Percentiles rank a stretch among this genome's conserved stretches.
These are phyloP conservation scores for Fusarium dlaminii DNA, from an alignment of 2,329 filamentous ascomycete genomes.

Conservation along the genomic window DNA sequence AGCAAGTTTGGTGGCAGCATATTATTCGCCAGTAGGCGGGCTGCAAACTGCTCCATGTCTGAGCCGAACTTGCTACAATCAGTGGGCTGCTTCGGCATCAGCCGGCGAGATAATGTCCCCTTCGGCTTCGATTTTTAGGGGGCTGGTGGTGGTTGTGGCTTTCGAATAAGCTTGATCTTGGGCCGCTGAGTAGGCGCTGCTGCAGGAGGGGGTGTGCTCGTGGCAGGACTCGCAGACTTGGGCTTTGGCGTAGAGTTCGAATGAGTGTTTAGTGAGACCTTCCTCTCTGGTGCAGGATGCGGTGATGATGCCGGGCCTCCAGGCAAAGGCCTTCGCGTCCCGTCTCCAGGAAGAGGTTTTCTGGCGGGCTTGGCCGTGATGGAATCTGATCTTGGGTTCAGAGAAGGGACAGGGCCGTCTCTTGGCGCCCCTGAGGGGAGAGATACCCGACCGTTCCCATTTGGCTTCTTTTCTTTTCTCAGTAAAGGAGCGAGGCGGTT, in stretches of 20 bases:
- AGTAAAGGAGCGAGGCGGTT: conserved; percentile 49
- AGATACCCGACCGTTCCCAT: conserved; percentile 43
- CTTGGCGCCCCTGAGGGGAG: conserved; percentile 46
- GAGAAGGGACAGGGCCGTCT: conserved; percentile 33
- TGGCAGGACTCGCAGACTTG: conserved; percentile 39
- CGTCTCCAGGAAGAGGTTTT: conserved; percentile 50
- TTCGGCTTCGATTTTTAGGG: conserved; percentile 25
- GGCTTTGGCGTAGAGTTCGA: conserved; percentile 32
- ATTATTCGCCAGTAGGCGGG: not conserved
- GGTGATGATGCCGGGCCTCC: conserved; percentile 40
- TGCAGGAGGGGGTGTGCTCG: conserved; percentile 36
- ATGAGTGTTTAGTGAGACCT: conserved; percentile 39
- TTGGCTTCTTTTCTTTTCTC: conserved; percentile 38
- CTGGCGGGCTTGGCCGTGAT: conserved; percentile 49
- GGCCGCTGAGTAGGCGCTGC: conserved; percentile 39
- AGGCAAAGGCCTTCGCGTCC: conserved; percentile 47
- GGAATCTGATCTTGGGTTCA: conserved; percentile 41
- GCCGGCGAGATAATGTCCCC: not conserved
- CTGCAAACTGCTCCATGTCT: not conserved
- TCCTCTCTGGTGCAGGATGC: conserved; percentile 36
- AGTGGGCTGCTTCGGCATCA: not conserved
- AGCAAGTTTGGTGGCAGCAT: not conserved
- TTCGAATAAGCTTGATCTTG: conserved; percentile 53
- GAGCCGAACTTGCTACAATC: not conserved
- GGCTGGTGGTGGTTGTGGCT: conserved; percentile 42